Evolutionary conservation across 768 basidiomycete species (phyloP).

Genomic region (Lactarius deliciosus): DNA sequence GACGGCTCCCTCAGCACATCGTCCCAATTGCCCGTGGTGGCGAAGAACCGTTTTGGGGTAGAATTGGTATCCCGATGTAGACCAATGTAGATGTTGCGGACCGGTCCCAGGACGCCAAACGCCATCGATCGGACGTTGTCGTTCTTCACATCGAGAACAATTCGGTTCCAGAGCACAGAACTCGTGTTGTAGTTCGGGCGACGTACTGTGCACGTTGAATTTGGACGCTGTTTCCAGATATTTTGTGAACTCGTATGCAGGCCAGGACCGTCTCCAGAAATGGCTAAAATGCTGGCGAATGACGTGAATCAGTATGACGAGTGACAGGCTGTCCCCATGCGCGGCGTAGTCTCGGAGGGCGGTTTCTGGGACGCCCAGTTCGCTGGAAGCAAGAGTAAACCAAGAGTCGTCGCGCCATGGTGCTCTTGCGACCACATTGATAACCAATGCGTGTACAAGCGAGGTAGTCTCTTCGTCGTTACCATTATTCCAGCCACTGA

Average conservation of each 20-base stretch:
- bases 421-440: background rate
- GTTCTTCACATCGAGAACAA: too few species aligned
- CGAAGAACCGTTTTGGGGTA: too few species aligned
- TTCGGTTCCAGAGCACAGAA: too few species aligned
- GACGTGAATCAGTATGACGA: background rate
- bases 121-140: too few species aligned
- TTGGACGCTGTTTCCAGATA: background rate
- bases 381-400: background rate
- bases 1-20: too few species aligned
- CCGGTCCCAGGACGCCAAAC: too few species aligned
- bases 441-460: background rate
- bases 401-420: background rate
- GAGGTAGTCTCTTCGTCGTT: background rate
- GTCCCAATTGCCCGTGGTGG: too few species aligned
- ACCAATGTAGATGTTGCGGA: too few species aligned
- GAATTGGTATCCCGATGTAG: too few species aligned
- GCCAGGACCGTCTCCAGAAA: background rate
- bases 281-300: background rate
- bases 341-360: background rate
- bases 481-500: background rate
- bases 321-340: background rate
- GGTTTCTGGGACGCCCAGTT: background rate
- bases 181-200: too few species aligned
- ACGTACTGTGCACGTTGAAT: background rate
- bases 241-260: fast-evolving